These are phyloP conservation scores for Dictyostelium citrinum DNA, from an alignment of 78 protist genomes.

Conservation along the genomic window DNA sequence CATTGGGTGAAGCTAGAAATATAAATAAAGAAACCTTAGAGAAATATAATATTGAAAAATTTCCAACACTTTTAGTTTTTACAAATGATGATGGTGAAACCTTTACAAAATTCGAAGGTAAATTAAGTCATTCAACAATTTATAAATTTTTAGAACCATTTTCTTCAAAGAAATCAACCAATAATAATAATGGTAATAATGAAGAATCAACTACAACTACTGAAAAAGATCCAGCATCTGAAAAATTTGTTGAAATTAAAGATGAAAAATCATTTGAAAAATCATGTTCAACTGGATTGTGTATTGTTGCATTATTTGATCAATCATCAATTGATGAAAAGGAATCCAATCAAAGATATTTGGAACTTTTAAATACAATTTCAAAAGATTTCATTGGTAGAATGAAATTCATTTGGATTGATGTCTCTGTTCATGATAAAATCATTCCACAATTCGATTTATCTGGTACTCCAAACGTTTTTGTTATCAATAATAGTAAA, in stretches of 20 bases:
- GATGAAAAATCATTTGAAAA: slow-evolving; percentile 26
- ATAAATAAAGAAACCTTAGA: neutral
- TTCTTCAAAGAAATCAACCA: neutral
- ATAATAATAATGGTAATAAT: neutral
- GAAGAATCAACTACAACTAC: neutral
- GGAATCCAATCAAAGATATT: neutral
- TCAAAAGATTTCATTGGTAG: slow-evolving; percentile 21
- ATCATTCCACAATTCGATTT: slow-evolving; percentile 19
- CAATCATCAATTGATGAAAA: slow-evolving; percentile 4
- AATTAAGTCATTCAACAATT: slow-evolving; percentile 14
- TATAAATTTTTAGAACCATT: slow-evolving; percentile 25
- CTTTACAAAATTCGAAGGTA: slow-evolving; percentile 22
- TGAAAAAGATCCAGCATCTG: slow-evolving; percentile 19
- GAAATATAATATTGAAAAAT: neutral
- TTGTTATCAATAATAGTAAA: neutral
- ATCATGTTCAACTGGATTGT: neutral
- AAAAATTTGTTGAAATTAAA: neutral
- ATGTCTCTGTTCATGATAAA: slow-evolving; percentile 22
- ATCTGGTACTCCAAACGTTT: slow-evolving; percentile 39
- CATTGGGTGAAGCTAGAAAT: slow-evolving; percentile 36
- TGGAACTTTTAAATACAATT: neutral
- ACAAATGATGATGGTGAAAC: neutral
- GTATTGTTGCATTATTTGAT: slow-evolving; percentile 30
- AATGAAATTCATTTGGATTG: slow-evolving; percentile 14
- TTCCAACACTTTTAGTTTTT: slow-evolving; percentile 48